Conservation (phyloP, 805 yeast species). For the Maudiozyma serrabonitensis region DNA sequence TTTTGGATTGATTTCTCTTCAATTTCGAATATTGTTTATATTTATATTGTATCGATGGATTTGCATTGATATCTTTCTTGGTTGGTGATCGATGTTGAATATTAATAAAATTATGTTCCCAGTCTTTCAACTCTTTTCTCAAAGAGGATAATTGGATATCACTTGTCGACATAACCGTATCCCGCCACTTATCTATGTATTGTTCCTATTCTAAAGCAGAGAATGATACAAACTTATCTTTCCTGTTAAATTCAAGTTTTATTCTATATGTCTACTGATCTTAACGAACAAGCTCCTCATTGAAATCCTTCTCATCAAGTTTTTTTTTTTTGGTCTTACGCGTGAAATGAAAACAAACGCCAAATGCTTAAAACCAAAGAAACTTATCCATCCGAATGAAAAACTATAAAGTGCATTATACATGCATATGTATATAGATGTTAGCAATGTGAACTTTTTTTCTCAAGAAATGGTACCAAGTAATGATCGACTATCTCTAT, state of each 20-base stretch:
- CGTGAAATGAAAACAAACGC: background rate
- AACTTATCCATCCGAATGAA: background rate
- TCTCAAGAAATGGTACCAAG: no score
- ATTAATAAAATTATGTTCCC: slow-evolving; percentile 42
- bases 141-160: slow-evolving; percentile 17
- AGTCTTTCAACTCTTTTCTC: slow-evolving; percentile 39
- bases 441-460: no score
- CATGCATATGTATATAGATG: no score
- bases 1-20: slow-evolving; percentile 9
- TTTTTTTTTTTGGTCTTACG: background rate
- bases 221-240: no score
- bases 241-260: no score
- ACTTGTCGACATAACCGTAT: background rate
- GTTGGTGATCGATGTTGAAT: slow-evolving; percentile 37
- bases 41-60: slow-evolving; percentile 28
- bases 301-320: background rate
- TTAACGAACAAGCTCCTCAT: background rate
- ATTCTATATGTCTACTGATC: no score
- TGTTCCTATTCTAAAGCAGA: no score
- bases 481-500: no score
- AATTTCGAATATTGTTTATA: slow-evolving; percentile 29
- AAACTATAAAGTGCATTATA: no score
- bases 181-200: background rate
- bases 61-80: slow-evolving; percentile 37
- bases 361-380: background rate